Conservation (phyloP, 768 basidiomycete genomes). For the Collybia nuda region DNA sequence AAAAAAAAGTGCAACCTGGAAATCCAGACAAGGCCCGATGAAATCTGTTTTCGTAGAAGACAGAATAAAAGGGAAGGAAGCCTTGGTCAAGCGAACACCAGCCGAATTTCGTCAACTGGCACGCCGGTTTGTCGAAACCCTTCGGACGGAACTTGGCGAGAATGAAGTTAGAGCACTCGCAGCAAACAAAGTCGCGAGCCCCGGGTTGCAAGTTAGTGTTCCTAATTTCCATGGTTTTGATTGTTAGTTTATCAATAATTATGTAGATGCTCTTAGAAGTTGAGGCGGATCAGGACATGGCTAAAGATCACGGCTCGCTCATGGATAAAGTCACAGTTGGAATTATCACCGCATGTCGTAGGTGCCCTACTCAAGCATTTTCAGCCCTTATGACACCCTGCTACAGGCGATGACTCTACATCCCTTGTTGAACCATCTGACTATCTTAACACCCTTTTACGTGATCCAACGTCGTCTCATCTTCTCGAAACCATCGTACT, state of each 20-base stretch:
- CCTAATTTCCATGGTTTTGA: constrained; percentile 9
- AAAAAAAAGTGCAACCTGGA: constrained; percentile 83
- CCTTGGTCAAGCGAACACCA: constrained; percentile 31
- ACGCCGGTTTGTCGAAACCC: constrained; percentile 42
- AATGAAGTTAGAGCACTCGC: constrained; percentile 81
- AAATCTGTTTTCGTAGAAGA: constrained; percentile 68
- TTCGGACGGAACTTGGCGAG: constrained; percentile 53
- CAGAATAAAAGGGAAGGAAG: constrained; percentile 35
- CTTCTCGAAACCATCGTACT: constrained; percentile 80
- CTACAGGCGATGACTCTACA: constrained; percentile 37
- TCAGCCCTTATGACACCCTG: background rate
- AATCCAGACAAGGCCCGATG: constrained; percentile 77
- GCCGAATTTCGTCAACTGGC: constrained; percentile 47
- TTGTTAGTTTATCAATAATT: background rate
- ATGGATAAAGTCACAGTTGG: constrained; percentile 83
- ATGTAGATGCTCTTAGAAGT: constrained; percentile 78
- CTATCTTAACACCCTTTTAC: constrained; percentile 78
- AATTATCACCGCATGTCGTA: constrained; percentile 65
- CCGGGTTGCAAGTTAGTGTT: constrained; percentile 62
- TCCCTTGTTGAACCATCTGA: constrained; percentile 57
- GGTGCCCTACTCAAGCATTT: constrained; percentile 23
- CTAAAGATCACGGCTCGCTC: constrained; percentile 64
- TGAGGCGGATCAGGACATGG: constrained; percentile 66
- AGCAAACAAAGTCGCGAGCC: constrained; percentile 74
- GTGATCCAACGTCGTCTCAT: constrained; percentile 88